These are phyloP conservation scores for Alopecurus myosuroides DNA, from an alignment of 176 grass and related monocot species.

Conservation along the genomic window DNA sequence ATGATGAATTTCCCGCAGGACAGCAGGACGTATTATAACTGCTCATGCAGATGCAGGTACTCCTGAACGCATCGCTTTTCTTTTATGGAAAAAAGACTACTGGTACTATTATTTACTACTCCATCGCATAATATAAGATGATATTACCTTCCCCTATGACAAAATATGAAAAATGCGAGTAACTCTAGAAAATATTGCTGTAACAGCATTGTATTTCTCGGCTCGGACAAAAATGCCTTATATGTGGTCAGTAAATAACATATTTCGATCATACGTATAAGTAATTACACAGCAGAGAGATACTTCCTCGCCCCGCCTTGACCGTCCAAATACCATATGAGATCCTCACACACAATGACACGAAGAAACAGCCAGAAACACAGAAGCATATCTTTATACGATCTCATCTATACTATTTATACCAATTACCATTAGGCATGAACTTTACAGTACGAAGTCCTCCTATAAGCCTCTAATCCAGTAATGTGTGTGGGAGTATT, in stretches of 20 bases:
- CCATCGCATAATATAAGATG: no score
- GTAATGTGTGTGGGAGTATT: slow-evolving; percentile 27
- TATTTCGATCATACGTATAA: no score
- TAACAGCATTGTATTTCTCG: background rate
- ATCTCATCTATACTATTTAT: slow-evolving; percentile 37
- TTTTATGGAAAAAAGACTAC: background rate
- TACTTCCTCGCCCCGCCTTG: no score
- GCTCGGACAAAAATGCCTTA: background rate
- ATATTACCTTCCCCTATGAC: no score
- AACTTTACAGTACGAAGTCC: slow-evolving; percentile 42
- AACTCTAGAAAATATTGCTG: no score
- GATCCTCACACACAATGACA: background rate
- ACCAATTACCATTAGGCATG: slow-evolving; percentile 22
- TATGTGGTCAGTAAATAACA: background rate
- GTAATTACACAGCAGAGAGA: no score
- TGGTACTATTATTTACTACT: background rate
- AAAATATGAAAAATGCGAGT: background rate
- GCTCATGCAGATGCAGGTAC: background rate
- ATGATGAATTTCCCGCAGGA: background rate
- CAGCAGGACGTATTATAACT: background rate
- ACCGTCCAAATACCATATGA: background rate
- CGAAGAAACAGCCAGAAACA: background rate
- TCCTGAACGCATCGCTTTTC: background rate
- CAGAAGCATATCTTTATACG: background rate
- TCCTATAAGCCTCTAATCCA: slow-evolving; percentile 21